Percentiles rank a stretch among this genome's conserved stretches.
Conservation (phyloP, 2,329 filamentous ascomycete species). For the Aspergillus felis region DNA sequence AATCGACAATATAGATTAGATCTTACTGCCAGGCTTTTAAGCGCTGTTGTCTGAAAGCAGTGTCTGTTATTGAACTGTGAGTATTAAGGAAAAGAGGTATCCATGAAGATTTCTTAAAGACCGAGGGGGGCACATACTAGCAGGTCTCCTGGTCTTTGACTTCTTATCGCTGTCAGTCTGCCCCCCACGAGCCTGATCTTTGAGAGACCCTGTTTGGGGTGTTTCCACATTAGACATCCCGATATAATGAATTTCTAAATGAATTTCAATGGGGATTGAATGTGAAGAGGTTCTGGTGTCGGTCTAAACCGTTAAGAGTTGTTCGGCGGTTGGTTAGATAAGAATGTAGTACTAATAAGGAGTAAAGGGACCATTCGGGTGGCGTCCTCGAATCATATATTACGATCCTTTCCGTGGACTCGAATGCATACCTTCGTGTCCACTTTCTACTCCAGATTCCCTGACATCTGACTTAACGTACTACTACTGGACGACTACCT, state of each 20-base stretch:
- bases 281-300: not conserved
- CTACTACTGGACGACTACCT: not conserved
- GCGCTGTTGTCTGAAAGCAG: constrained; percentile 92
- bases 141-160: constrained; percentile 85
- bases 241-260: not conserved
- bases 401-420: not conserved
- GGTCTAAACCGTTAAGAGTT: not conserved
- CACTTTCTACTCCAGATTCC: not conserved
- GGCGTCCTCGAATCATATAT: not conserved
- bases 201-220: constrained; percentile 40
- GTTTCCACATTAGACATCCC: constrained; percentile 43
- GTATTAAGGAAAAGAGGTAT: constrained; percentile 10
- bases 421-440: not conserved
- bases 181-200: constrained; percentile 40
- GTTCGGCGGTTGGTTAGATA: not conserved
- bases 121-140: constrained; percentile 57
- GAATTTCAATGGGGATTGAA: not conserved
- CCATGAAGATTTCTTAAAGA: constrained; percentile 1
- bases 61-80: constrained; percentile 58
- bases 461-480: not conserved
- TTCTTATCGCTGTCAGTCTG: constrained; percentile 59
- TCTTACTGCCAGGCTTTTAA: constrained; percentile 98
- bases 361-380: not conserved
- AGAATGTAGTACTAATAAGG: not conserved
- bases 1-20: constrained; percentile 1